phyloP scores from a whole-genome alignment of 495 filamentous ascomycete species.

The Lophiostoma macrostomum region DNA sequence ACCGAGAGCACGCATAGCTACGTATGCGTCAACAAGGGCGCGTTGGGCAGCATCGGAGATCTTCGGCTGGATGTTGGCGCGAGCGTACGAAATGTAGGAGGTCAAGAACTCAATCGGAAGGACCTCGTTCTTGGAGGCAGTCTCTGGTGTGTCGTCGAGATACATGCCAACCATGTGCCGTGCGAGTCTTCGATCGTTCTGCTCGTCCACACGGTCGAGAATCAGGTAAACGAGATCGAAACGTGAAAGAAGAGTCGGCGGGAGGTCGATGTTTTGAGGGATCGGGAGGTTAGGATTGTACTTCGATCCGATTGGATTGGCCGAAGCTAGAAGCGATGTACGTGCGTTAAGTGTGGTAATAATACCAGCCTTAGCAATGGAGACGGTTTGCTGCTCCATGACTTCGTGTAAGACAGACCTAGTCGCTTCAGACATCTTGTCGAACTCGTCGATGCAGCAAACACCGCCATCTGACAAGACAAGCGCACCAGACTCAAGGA shows the following conservation, averaged over 20 bases:
- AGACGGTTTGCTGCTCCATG: constrained; percentile 99
- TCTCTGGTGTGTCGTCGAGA: constrained; percentile 85
- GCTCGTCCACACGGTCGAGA: constrained; percentile 87
- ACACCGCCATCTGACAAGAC: constrained; percentile 95
- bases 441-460: constrained; percentile 99
- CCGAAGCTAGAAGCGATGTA: constrained; percentile 90
- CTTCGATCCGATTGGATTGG: constrained; percentile 95
- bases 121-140: constrained; percentile 72
- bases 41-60: constrained; percentile 72
- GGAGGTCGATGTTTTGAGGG: constrained; percentile 96
- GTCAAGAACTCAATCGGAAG: constrained; percentile 95
- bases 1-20: constrained; percentile 92
- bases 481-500: constrained; percentile 93
- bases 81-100: constrained; percentile 95
- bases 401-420: constrained; percentile 97
- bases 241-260: constrained; percentile 88
- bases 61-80: constrained; percentile 76
- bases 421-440: constrained; percentile 97
- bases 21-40: constrained; percentile 81
- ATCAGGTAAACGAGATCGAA: constrained; percentile 98
- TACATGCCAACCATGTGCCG: constrained; percentile 97
- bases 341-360: constrained; percentile 97
- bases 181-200: constrained; percentile 79
- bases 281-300: constrained; percentile 96
- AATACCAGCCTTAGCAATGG: constrained; percentile 97